Conservation (phyloP, 176 grass and related monocot genomes). For the Themeda triandra region DNA sequence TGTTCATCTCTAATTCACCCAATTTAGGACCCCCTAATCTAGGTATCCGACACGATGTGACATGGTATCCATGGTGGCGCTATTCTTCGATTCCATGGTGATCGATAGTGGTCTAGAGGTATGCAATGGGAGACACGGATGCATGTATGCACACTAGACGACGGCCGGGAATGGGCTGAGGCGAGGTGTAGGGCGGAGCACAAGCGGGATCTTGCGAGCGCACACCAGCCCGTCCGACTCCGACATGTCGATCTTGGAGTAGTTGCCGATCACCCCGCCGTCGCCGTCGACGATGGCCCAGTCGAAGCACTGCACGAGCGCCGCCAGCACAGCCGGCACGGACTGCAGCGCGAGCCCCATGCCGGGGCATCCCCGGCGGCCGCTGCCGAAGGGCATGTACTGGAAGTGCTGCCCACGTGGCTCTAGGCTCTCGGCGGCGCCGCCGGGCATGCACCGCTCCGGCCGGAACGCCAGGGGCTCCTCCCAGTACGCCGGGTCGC, state of each 20-base stretch:
- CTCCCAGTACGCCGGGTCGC: constrained; percentile 53
- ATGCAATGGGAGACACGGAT: too few relatives aligned
- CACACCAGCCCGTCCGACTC: constrained; percentile 56
- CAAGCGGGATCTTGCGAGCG: constrained; percentile 43
- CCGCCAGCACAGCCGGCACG: constrained; percentile 42
- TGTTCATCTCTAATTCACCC: too few relatives aligned
- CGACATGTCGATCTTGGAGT: constrained; percentile 48
- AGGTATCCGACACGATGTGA: too few relatives aligned
- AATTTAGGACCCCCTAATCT: too few relatives aligned
- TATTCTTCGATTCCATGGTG: too few relatives aligned
- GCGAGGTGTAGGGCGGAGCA: constrained; percentile 36
- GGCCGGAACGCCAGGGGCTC: constrained; percentile 61
- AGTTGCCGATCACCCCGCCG: too few relatives aligned
- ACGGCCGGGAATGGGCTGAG: constrained; percentile 43
- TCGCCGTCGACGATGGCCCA: constrained; percentile 8
- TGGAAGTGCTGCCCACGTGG: constrained; percentile 65
- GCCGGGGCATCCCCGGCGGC: constrained; percentile 58
- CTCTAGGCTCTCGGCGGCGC: constrained; percentile 15
- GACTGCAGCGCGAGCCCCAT: constrained; percentile 50
- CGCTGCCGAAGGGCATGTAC: constrained; percentile 72
- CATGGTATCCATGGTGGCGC: too few relatives aligned
- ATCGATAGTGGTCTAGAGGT: too few relatives aligned
- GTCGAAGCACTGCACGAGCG: constrained; percentile 69
- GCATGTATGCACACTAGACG: not conserved
- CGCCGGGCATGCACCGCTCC: constrained; percentile 48